phyloP scores from a whole-genome alignment of 257 asterid genomes.

The Capsicum pubescens region DNA sequence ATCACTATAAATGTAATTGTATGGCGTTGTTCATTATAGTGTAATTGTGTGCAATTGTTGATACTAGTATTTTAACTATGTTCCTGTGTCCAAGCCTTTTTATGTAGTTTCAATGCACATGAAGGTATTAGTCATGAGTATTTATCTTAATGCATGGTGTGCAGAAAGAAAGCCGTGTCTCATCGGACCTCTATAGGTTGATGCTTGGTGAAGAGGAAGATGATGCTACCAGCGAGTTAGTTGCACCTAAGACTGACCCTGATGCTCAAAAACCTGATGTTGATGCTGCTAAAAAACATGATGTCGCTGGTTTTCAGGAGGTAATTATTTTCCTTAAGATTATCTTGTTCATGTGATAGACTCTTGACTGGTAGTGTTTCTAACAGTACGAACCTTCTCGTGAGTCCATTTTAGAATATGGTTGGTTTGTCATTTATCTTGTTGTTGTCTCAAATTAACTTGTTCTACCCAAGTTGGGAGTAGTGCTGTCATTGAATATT shows the following conservation, averaged over 20 bases:
- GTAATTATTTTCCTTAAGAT: conserved; percentile 38
- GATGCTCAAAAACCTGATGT: conserved; percentile 23
- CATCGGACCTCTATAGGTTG: conserved; percentile 81
- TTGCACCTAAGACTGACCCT: conserved; percentile 83
- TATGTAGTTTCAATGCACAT: background rate
- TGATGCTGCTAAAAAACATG: conserved; percentile 46
- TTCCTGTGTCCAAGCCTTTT: background rate
- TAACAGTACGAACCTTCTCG: background rate
- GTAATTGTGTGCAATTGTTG: background rate
- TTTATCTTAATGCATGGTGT: background rate
- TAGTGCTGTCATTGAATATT: too few species aligned
- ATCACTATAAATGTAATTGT: background rate
- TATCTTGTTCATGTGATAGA: background rate
- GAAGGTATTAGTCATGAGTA: background rate
- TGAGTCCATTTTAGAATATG: background rate
- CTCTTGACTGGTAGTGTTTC: background rate
- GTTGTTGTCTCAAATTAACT: too few species aligned
- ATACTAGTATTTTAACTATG: background rate
- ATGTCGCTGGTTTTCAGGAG: conserved; percentile 59
- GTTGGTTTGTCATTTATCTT: background rate
- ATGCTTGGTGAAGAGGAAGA: conserved; percentile 93
- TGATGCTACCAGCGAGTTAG: conserved; percentile 92
- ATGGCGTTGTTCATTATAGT: background rate
- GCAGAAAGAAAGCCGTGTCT: conserved; percentile 84
- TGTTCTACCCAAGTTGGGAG: too few species aligned